Evolutionary conservation across 2,329 filamentous ascomycete genomes (phyloP).

Genomic region (Nemania serpens): DNA sequence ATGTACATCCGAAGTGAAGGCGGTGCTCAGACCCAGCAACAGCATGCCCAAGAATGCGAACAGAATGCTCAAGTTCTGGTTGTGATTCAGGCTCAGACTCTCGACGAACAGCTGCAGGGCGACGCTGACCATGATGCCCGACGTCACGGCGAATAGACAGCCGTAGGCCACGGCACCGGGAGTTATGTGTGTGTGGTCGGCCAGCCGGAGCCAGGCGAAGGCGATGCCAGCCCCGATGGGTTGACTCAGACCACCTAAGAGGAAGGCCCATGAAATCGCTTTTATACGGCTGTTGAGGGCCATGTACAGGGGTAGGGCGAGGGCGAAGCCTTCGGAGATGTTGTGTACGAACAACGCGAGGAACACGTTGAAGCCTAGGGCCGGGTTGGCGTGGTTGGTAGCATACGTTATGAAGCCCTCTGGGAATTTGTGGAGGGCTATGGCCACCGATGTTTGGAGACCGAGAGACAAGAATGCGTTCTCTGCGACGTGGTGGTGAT

Average conservation of each 20-base stretch:
- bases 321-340: slow-evolving; percentile 94
- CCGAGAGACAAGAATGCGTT: slow-evolving; percentile 94
- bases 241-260: slow-evolving; percentile 86
- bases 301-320: slow-evolving; percentile 91
- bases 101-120: slow-evolving; percentile 88
- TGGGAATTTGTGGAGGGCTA: slow-evolving; percentile 94
- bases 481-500: slow-evolving; percentile 93
- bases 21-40: slow-evolving; percentile 81
- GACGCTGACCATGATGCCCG: slow-evolving; percentile 95
- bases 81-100: slow-evolving; percentile 80
- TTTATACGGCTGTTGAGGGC: slow-evolving; percentile 79
- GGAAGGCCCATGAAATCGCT: slow-evolving; percentile 82
- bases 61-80: slow-evolving; percentile 73
- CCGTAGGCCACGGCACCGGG: slow-evolving; percentile 69
- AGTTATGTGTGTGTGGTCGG: slow-evolving; percentile 54
- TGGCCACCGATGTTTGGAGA: slow-evolving; percentile 93
- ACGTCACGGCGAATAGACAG: slow-evolving; percentile 83
- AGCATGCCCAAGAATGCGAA: slow-evolving; percentile 89
- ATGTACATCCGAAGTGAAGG: slow-evolving; percentile 68
- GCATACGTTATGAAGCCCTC: slow-evolving; percentile 90
- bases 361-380: slow-evolving; percentile 88
- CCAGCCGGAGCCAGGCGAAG: slow-evolving; percentile 81
- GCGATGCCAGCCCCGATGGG: slow-evolving; percentile 85
- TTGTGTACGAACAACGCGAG: slow-evolving; percentile 97
- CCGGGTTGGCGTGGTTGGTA: slow-evolving; percentile 93